A percentile compares a stretch with the other conserved stretches of the same genome.
Evolutionary conservation across 306 rosid genomes (phyloP).

Genomic region (Inga leiocalycina): DNA sequence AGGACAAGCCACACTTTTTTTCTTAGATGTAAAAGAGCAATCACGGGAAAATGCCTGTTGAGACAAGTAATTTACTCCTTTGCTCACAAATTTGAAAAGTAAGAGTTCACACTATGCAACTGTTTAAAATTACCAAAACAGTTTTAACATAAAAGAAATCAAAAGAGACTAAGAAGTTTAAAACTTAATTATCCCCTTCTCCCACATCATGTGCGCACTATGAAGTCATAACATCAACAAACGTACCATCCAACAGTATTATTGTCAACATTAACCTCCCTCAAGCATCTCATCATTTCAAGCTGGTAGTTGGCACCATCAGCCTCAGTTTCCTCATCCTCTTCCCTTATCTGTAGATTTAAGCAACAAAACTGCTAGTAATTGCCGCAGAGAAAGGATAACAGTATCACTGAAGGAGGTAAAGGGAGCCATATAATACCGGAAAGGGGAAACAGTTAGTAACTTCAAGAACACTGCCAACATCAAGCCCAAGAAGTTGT

Average conservation of each 20-base stretch:
- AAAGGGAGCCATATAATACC: conserved; percentile 42
- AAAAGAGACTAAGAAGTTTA: not conserved
- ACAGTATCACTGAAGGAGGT: not conserved
- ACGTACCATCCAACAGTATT: conserved; percentile 96
- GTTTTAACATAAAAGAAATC: not conserved
- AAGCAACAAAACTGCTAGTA: conserved; percentile 17
- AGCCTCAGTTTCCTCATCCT: conserved; percentile 96
- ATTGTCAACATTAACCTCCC: conserved; percentile 98
- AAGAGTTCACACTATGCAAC: not conserved
- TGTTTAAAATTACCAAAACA: not conserved
- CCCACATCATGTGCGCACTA: not conserved
- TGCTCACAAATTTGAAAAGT: not conserved
- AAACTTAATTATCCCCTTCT: not conserved
- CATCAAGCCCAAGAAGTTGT: conserved; percentile 97
- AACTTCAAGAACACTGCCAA: conserved; percentile 97
- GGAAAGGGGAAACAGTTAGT: conserved; percentile 98
- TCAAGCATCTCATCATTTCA: conserved; percentile 99
- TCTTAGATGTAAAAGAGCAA: not conserved
- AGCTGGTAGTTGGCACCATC: conserved; percentile 99
- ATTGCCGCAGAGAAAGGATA: not conserved
- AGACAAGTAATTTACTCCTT: not conserved
- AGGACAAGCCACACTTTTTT: not conserved
- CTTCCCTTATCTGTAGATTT: conserved; percentile 73
- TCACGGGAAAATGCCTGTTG: not conserved
- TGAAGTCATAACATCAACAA: conserved; percentile 3